phyloP scores from a whole-genome alignment of 371 early-diverging fungal species.

The Actinomortierella wolfii region DNA sequence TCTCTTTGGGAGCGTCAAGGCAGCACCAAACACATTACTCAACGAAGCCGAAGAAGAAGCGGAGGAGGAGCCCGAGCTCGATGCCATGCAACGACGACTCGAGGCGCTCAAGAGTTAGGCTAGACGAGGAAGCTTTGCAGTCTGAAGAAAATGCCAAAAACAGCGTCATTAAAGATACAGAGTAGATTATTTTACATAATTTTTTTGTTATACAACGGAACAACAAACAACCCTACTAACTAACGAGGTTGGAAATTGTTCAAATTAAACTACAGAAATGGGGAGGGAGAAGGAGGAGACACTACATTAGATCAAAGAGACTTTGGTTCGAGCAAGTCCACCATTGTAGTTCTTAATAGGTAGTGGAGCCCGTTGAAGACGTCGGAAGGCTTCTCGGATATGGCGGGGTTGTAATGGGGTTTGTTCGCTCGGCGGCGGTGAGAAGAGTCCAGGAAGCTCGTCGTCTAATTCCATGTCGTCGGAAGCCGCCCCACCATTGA shows the following conservation, averaged over 20 bases:
- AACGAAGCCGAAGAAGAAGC: conserved; percentile 54
- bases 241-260: too few relatives aligned
- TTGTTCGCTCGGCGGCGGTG: conserved; percentile 75
- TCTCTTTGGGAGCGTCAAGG: conserved; percentile 71
- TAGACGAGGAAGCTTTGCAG: not conserved
- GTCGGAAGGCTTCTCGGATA: conserved; percentile 89
- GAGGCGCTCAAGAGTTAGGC: conserved; percentile 64
- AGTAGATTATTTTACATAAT: too few relatives aligned
- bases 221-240: too few relatives aligned
- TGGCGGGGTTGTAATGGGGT: conserved; percentile 84
- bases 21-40: conserved; percentile 43
- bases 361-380: conserved; percentile 73
- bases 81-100: conserved; percentile 85
- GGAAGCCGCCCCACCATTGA: too few relatives aligned
- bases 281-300: not conserved
- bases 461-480: conserved; percentile 43
- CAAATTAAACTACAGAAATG: conserved; percentile 2
- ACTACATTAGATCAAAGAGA: conserved; percentile 68
- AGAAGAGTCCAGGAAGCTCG: conserved; percentile 69
- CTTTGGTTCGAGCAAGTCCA: conserved; percentile 75
- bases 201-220: too few relatives aligned
- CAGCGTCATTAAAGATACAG: too few relatives aligned
- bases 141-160: conserved; percentile 5
- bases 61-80: conserved; percentile 77
- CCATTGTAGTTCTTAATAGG: conserved; percentile 80